Evolutionary conservation across 176 grass and related monocot genomes (phyloP), one percentile per base, ranked within the genome.

Genomic region (Juncus inflexus): DNA sequence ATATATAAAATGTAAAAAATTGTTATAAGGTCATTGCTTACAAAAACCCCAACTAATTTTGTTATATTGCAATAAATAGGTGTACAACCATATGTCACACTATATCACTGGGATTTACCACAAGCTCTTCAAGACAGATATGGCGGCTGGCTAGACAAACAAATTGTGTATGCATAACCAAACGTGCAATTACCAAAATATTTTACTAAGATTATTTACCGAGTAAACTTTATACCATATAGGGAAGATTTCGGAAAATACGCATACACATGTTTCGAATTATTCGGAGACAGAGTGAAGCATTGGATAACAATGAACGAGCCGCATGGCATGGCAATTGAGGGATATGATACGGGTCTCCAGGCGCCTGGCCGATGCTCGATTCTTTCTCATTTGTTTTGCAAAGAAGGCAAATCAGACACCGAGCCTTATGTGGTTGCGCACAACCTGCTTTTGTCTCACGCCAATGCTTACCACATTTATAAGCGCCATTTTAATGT

Each of bases 281-380:
- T 82, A 65, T 97, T 97, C 50, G 88, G 94, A 67, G 94, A 89
- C 47, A 81, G 94, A 84, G 94, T 97, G 71, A 92, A 97, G 78
- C 65, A 92, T 28, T 86, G 88, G 94, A 86, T 97, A 68, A 92
- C 94, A 42, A 77, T 97, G 50, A 97, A 92, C 45, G 94, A 97
- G 62, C 94, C 94, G 3, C 71, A 89, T 62, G 90, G 79, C 37
- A 72, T 86, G 65, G 65, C 88, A 0, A 91, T 97, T 65, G 74
- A 89, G 42, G 94, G 94, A 15, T 97, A 92, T 36, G 94, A 92
- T 81, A 70, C 75, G 42, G 94, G 94, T 36, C 72, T 92, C 7
- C 85, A 97, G 71, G 94, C 88, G 45, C 94, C 88, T 38, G 85
- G 85, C 50, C 87, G 88, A 52, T 97, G 94, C 63, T 97, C 94